These are phyloP conservation scores for Coemansia sp. DNA, from an alignment of 192 early-diverging fungal genomes.

Conservation along the genomic window DNA sequence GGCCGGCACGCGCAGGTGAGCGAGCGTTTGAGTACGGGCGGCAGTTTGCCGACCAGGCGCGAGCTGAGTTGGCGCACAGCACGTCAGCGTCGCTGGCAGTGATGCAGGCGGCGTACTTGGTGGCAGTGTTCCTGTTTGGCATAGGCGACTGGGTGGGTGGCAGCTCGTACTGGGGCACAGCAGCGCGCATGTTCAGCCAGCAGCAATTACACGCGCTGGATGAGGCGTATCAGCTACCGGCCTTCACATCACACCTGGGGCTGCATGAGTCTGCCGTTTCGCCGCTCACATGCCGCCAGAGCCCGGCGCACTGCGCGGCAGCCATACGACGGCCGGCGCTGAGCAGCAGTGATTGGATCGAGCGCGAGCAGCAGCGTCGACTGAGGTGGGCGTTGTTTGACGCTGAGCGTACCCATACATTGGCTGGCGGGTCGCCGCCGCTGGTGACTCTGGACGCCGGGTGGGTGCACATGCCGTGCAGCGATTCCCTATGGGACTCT, in stretches of 20 bases:
- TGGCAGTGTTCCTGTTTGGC: constrained; percentile 47
- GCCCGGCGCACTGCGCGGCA: constrained; percentile 45
- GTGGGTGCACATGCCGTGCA: constrained; percentile 55
- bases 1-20: constrained; percentile 5
- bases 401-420: constrained; percentile 45
- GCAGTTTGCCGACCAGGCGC: constrained; percentile 25
- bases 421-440: constrained; percentile 46
- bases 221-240: constrained; percentile 52
- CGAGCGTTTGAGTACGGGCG: constrained; percentile 36
- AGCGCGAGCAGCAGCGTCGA: constrained; percentile 47
- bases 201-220: constrained; percentile 51
- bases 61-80: constrained; percentile 32
- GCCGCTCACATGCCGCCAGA: constrained; percentile 40
- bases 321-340: constrained; percentile 45
- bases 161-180: constrained; percentile 51
- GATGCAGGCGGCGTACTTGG: constrained; percentile 49
- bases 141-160: constrained; percentile 49
- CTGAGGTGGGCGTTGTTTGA: constrained; percentile 53
- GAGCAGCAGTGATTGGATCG: constrained; percentile 41
- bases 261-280: constrained; percentile 49
- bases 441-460: constrained; percentile 51
- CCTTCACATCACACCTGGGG: constrained; percentile 52
- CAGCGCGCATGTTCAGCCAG: constrained; percentile 54
- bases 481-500: constrained; percentile 48
- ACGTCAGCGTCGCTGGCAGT: constrained; percentile 27